These are phyloP conservation scores for Chloranthus sessilifolius DNA, from an alignment of 164 flowering plant species.

Conservation along the genomic window DNA sequence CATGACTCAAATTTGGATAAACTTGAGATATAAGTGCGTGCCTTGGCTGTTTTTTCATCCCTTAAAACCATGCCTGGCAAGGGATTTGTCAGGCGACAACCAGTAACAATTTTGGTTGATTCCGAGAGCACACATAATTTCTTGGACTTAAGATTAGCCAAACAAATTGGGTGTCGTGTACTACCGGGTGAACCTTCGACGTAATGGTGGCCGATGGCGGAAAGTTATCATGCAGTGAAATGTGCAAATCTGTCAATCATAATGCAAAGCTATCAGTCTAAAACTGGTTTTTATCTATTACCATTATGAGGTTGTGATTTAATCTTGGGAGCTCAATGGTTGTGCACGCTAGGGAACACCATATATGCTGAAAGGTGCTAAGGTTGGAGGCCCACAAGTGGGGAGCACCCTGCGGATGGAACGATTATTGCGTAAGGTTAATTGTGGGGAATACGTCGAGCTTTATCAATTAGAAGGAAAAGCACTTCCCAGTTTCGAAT, in stretches of 20 bases:
- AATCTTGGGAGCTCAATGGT: background rate
- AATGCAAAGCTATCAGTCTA: background rate
- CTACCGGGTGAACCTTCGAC: background rate
- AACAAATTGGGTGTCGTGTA: no score
- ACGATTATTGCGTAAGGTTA: background rate
- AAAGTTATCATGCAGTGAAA: background rate
- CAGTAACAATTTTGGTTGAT: background rate
- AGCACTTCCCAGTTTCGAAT: background rate
- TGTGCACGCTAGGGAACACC: background rate
- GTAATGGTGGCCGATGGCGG: background rate
- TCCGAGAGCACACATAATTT: background rate
- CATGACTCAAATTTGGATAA: background rate
- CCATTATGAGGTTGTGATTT: background rate
- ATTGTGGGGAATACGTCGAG: background rate
- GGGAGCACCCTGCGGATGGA: background rate
- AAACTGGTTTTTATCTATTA: background rate
- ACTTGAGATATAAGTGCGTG: background rate
- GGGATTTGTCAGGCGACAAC: background rate
- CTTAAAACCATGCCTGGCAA: background rate
- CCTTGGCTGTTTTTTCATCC: constrained; percentile 1
- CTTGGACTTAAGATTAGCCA: constrained; percentile 1
- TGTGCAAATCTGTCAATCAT: background rate
- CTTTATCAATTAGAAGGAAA: constrained; percentile 1
- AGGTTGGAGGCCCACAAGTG: background rate
- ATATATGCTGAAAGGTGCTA: background rate